A percentile compares a stretch with the other conserved stretches of the same genome.
phyloP scores from a whole-genome alignment of 495 filamentous ascomycete genomes.

The Aspergillus campestris region DNA sequence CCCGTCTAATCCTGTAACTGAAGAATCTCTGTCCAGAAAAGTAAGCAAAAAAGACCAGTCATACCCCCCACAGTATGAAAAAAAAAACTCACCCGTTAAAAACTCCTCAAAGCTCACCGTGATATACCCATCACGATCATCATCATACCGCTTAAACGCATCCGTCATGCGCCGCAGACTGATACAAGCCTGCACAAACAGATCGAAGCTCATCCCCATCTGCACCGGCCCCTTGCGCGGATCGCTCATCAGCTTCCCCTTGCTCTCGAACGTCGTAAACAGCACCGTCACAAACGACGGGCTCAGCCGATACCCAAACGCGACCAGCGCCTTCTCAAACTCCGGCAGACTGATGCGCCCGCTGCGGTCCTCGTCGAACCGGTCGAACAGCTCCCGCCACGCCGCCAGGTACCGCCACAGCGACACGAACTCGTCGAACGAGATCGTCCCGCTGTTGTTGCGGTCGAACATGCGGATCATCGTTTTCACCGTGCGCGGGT shows the following conservation, averaged over 20 bases:
- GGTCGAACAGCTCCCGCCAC: conserved; percentile 90
- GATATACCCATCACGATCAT: conserved; percentile 89
- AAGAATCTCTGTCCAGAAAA: conserved; percentile 24
- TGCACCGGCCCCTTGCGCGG: conserved; percentile 27
- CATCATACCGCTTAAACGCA: conserved; percentile 97
- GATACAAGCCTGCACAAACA: conserved; percentile 97
- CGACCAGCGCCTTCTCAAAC: conserved; percentile 83
- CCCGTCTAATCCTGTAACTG: conserved; percentile 31
- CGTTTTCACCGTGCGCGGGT: conserved; percentile 93
- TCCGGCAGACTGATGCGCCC: conserved; percentile 82
- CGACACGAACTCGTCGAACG: conserved; percentile 89
- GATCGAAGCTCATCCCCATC: conserved; percentile 81
- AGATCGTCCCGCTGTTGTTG: conserved; percentile 79
- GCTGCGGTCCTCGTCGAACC: conserved; percentile 81
- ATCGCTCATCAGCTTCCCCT: conserved; percentile 25
- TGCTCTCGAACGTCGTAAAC: conserved; percentile 59
- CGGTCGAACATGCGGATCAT: conserved; percentile 98
- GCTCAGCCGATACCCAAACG: conserved; percentile 90
- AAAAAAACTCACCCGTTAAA: conserved; percentile 47
- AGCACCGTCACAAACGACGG: conserved; percentile 72
- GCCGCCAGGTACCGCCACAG: conserved; percentile 92
- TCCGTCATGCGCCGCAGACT: conserved; percentile 96
- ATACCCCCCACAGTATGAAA: not conserved
- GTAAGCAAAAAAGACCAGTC: not conserved
- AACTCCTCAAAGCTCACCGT: conserved; percentile 78